Evolutionary conservation across 352 stramenopile species (phyloP), one percentile per base, ranked within the genome.

Genomic region (Phytophthora ohioensis): DNA sequence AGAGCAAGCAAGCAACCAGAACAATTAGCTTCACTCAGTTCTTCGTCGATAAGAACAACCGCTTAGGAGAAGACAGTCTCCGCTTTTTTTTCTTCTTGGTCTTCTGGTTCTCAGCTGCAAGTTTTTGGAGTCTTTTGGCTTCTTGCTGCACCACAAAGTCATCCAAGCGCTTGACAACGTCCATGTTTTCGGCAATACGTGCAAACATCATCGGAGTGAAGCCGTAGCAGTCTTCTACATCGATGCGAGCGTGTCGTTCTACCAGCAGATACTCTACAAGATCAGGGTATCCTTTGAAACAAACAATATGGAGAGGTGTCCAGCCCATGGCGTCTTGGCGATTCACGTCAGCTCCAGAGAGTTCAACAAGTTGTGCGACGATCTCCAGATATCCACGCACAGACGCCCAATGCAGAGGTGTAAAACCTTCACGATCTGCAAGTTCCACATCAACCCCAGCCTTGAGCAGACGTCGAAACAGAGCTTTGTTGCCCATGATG

Each of bases 401-500:
- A 0, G 83, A 71, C 0, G 88, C 84, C 84, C 83, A 95, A 7
- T 83, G 63, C 42, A 95, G 58, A 32, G 88, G 77, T n/a, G 78
- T 88, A 39, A 92, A 77, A 0, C 86, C 85, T 42, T 94, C 83
- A 0, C 67, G 74, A 13, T 94, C 86, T 5, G 73, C 62, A 10
- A 92, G 56, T 11, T 92, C 79, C 9, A 85, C 74, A 45, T 91
- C 71, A 0, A 84, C 85, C 0, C 85, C 84, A 35, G 72, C 69
- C 62, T 87, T 82, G 6, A 94, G 55, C 2, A 92, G 73, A 5
- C 82, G 68, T 36, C 82, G 71, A 38, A 87, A 87, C 3, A 95
- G 54, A 21, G 85, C 80, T 63, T 94, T 94, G 70, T 94, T 94
- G 47, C 84, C 87, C 87, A 94, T 95, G 59, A 95, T 85, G 64